Conservation (phyloP, 345 rosid genomes). For the Eucalyptus decipiens region DNA sequence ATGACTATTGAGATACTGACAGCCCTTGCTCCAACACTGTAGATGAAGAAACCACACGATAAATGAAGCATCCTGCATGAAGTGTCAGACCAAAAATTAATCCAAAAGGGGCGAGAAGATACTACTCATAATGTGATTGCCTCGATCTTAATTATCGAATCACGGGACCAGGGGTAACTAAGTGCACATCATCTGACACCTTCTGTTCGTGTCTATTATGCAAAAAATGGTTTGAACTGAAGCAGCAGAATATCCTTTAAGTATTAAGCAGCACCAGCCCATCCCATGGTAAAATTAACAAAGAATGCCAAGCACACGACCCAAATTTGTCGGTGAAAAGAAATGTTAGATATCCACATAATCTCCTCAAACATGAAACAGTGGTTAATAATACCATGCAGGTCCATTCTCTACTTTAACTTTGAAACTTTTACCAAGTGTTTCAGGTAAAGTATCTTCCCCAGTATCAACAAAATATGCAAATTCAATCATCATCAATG, state of each 20-base stretch:
- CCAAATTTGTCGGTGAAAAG: background rate
- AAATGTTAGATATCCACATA: background rate
- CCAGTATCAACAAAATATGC: background rate
- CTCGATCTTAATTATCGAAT: background rate
- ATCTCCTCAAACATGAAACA: background rate
- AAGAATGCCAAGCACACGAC: background rate
- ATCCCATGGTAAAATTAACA: background rate
- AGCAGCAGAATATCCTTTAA: background rate
- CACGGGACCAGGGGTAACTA: background rate
- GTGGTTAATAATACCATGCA: background rate
- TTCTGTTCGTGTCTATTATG: background rate
- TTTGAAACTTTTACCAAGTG: background rate
- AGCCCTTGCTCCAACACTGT: background rate
- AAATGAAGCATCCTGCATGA: background rate
- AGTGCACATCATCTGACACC: background rate
- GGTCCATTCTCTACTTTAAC: background rate
- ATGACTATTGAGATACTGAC: background rate
- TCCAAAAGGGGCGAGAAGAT: background rate
- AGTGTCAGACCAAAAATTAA: background rate
- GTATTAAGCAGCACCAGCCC: background rate
- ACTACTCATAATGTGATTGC: background rate
- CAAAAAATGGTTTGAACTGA: background rate
- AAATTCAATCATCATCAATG: background rate
- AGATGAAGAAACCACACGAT: background rate
- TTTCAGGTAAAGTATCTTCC: background rate